These are phyloP conservation scores for Trichosporon sp. DNA, from an alignment of 1,284 basidiomycete species.

Conservation along the genomic window DNA sequence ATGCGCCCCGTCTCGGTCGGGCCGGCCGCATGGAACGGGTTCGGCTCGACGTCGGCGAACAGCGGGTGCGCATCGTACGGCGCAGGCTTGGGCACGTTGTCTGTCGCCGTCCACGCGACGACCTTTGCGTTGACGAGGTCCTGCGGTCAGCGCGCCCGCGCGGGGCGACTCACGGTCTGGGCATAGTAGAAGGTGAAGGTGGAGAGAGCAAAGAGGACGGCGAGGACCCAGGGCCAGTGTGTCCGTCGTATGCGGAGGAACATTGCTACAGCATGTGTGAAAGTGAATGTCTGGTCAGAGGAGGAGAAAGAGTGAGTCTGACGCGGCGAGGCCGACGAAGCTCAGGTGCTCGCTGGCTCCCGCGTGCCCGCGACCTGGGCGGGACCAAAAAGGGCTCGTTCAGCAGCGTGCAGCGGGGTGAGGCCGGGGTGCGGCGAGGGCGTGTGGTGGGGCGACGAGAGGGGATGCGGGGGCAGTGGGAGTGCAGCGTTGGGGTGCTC, in stretches of 20 bases:
- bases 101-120: not conserved
- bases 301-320: too few relatives aligned
- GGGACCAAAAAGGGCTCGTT: not conserved
- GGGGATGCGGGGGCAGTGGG: not conserved
- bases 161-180: not conserved
- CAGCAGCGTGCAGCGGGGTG: not conserved
- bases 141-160: not conserved
- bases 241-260: slow-evolving; percentile 1
- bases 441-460: too few relatives aligned
- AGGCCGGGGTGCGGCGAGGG: not conserved
- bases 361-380: not conserved
- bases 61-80: not conserved
- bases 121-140: not conserved
- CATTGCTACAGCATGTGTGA: not conserved
- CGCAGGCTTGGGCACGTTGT: not conserved
- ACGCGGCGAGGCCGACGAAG: not conserved
- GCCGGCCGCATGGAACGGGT: not conserved
- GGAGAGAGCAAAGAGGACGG: not conserved
- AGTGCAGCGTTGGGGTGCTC: not conserved
- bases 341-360: not conserved
- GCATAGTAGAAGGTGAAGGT: not conserved
- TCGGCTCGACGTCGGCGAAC: not conserved
- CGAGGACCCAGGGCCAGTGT: not conserved
- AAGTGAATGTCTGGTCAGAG: not conserved
- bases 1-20: not conserved